Evolutionary conservation across 106 monocot species (phyloP).

Genomic region (Cymbidium sinense): DNA sequence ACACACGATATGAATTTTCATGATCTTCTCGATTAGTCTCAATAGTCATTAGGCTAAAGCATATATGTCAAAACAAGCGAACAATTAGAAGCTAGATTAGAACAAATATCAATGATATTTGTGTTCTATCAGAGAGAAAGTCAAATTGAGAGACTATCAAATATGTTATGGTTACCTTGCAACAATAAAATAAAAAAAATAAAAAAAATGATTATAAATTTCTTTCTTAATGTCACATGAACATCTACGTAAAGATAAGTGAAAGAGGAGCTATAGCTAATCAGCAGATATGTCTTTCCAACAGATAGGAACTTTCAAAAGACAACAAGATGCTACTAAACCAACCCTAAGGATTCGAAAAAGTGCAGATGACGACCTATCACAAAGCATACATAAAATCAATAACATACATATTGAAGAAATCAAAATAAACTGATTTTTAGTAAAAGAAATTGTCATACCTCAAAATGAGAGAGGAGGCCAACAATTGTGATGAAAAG

Average conservation of each 20-base stretch:
- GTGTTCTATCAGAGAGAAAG: background rate
- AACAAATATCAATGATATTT: background rate
- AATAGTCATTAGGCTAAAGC: background rate
- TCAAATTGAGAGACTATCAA: background rate
- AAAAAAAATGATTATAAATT: background rate
- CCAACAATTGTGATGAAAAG: constrained; percentile 86
- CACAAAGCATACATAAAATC: background rate
- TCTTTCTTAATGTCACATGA: background rate
- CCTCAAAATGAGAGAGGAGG: constrained; percentile 97
- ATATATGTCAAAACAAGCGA: background rate
- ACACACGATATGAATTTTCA: background rate
- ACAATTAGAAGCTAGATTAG: background rate
- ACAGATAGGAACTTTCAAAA: background rate
- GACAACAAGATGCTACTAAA: background rate
- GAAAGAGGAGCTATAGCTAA: background rate
- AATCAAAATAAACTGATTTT: background rate
- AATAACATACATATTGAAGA: background rate
- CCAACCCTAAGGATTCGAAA: background rate
- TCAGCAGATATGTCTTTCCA: background rate
- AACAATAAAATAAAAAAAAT: too few species aligned
- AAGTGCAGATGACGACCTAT: background rate
- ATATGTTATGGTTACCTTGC: background rate
- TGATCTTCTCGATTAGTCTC: background rate
- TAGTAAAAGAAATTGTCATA: constrained; percentile 23
- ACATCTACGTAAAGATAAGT: too few species aligned